Evolutionary conservation across 108 stramenopile species (phyloP).

Genomic region (Nannochloropsis gaditana): DNA sequence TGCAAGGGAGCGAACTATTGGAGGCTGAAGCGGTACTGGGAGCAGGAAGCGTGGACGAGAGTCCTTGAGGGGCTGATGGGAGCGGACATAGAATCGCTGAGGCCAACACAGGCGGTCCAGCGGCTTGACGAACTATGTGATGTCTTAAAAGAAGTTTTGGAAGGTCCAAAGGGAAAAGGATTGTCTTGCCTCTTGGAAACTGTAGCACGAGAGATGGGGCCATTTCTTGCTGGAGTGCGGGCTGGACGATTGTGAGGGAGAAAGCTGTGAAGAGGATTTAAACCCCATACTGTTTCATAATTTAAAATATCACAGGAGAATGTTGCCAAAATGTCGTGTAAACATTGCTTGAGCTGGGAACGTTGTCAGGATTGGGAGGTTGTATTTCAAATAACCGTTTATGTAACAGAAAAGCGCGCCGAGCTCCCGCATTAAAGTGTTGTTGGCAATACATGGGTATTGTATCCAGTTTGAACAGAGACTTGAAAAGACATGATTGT

Average conservation of each 20-base stretch:
- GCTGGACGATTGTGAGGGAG: neutral
- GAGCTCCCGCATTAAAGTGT: too few species aligned
- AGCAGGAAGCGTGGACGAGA: neutral
- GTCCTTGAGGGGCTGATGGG: neutral
- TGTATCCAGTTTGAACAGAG: too few species aligned
- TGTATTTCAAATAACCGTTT: too few species aligned
- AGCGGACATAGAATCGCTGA: neutral
- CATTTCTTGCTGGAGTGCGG: neutral
- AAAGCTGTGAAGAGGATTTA: neutral
- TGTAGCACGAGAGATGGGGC: neutral
- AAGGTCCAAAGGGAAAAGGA: neutral
- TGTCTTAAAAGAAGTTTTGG: neutral
- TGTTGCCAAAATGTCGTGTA: neutral
- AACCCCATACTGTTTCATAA: too few species aligned
- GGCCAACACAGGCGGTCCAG: neutral
- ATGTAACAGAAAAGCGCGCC: too few species aligned
- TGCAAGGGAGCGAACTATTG: neutral
- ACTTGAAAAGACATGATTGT: too few species aligned
- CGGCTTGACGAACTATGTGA: neutral
- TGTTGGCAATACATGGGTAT: too few species aligned
- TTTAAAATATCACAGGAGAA: neutral
- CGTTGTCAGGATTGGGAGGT: too few species aligned
- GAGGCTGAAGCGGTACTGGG: constrained; percentile 19
- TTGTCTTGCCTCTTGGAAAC: neutral
- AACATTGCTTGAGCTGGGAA: too few species aligned